These are phyloP conservation scores for Tremellales sp. DNA, from an alignment of 1,284 basidiomycete species.

Conservation along the genomic window DNA sequence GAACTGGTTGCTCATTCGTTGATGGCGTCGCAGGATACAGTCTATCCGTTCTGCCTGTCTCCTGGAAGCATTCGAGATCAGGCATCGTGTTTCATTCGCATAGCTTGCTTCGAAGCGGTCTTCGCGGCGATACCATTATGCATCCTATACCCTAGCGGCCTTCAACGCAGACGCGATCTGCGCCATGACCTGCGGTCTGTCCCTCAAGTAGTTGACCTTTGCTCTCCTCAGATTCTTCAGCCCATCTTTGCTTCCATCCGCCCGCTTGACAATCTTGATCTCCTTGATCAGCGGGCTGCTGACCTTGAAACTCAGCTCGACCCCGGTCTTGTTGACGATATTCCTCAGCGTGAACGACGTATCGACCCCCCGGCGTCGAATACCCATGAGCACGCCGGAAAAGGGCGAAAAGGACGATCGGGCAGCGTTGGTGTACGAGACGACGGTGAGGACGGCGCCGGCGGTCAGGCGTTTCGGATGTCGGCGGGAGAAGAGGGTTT, in stretches of 20 bases:
- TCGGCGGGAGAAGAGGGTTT: slow-evolving; percentile 64
- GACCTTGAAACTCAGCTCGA: slow-evolving; percentile 84
- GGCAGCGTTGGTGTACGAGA: slow-evolving; percentile 49
- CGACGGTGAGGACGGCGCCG: slow-evolving; percentile 75
- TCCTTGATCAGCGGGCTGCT: slow-evolving; percentile 79
- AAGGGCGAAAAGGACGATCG: slow-evolving; percentile 68
- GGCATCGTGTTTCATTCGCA: no score
- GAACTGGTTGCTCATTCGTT: no score
- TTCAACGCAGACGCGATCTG: slow-evolving; percentile 45
- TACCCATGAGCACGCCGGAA: slow-evolving; percentile 76
- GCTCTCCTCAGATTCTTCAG: slow-evolving; percentile 38
- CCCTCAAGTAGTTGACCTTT: slow-evolving; percentile 46
- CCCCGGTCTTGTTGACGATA: slow-evolving; percentile 78
- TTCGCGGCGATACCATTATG: no score
- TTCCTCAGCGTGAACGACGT: slow-evolving; percentile 81
- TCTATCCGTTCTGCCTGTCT: no score
- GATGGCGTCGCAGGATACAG: no score
- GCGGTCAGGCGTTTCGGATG: slow-evolving; percentile 65
- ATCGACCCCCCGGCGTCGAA: slow-evolving; percentile 73
- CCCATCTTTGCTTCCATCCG: slow-evolving; percentile 35
- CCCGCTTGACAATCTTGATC: slow-evolving; percentile 60
- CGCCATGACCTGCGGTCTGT: slow-evolving; percentile 41
- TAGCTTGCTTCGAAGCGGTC: no score
- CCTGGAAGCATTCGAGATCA: no score
- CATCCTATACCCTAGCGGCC: slow-evolving; percentile 16